phyloP scores from a whole-genome alignment of 1,139 yeast species.

The Saccharomyces hybrid region DNA sequence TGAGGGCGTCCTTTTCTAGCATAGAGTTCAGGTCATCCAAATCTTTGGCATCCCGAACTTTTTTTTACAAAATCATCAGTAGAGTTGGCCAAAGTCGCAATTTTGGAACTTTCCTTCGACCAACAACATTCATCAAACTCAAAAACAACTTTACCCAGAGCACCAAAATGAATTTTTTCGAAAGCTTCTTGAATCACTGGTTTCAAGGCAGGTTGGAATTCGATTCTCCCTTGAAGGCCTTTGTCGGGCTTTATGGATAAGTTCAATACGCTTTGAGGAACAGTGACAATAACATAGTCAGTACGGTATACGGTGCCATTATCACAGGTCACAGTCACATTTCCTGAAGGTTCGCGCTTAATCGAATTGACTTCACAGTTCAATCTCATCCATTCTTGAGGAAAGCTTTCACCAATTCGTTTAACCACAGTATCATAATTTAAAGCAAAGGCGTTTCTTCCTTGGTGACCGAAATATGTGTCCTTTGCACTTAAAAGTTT shows the following conservation, averaged over 20 bases:
- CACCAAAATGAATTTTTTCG: conserved; percentile 51
- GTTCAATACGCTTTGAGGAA: conserved; percentile 63
- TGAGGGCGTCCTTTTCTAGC: conserved; percentile 2
- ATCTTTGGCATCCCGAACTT: conserved; percentile 13
- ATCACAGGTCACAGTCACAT: conserved; percentile 28
- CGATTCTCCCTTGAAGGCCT: conserved; percentile 33
- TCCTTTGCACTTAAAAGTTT: conserved; percentile 59
- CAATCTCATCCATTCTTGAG: conserved; percentile 36
- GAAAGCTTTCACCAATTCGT: conserved; percentile 38
- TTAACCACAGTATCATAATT: conserved; percentile 47
- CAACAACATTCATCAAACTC: conserved; percentile 67
- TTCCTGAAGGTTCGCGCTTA: conserved; percentile 19
- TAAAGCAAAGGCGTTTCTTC: conserved; percentile 62
- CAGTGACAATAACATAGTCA: conserved; percentile 57
- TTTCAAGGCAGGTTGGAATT: conserved; percentile 59
- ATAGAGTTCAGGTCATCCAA: conserved; percentile 10
- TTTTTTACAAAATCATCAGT: conserved; percentile 11
- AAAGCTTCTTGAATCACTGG: conserved; percentile 39
- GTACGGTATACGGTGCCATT: conserved; percentile 25
- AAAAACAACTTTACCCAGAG: conserved; percentile 68
- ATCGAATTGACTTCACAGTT: conserved; percentile 44
- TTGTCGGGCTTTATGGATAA: conserved; percentile 35
- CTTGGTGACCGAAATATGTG: conserved; percentile 58
- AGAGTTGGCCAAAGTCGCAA: conserved; percentile 20
- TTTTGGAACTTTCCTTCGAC: conserved; percentile 37